These are phyloP conservation scores for Ustilago xerochloae DNA, from an alignment of 1,284 basidiomycete genomes.

Conservation along the genomic window DNA sequence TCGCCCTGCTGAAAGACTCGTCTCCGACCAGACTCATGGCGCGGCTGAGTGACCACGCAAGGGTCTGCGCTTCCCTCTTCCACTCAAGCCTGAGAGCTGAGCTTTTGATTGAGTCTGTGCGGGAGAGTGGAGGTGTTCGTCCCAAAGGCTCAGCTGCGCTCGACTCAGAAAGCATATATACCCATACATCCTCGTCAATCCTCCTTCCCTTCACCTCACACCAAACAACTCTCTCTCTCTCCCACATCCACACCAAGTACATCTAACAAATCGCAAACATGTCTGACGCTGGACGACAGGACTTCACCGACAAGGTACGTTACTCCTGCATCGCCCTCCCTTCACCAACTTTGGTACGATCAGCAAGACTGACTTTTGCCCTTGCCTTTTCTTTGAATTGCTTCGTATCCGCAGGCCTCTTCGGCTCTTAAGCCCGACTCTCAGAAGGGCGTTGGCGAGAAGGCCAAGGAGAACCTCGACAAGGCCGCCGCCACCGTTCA, in stretches of 20 bases:
- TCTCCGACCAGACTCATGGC: neutral
- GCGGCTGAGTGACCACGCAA: neutral
- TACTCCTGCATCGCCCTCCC: neutral
- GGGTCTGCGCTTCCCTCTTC: neutral
- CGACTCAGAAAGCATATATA: conserved; percentile 35
- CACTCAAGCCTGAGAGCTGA: neutral
- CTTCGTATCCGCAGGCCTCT: conserved; percentile 16
- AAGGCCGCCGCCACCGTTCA: conserved; percentile 65
- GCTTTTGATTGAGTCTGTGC: neutral
- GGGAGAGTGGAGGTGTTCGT: neutral
- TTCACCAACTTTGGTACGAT: neutral
- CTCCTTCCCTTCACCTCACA: neutral
- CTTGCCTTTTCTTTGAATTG: neutral
- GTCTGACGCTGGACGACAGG: conserved; percentile 57
- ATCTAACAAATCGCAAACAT: conserved; percentile 26
- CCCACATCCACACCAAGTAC: conserved; percentile 14
- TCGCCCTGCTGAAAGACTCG: neutral
- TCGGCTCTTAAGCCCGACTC: conserved; percentile 59
- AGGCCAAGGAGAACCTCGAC: conserved; percentile 59
- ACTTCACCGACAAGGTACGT: conserved; percentile 52
- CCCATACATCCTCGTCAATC: neutral
- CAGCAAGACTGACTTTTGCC: conserved; percentile 1
- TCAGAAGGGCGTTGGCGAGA: conserved; percentile 48
- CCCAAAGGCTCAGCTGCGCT: neutral
- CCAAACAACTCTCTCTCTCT: neutral